Conservation (phyloP, 805 yeast species). For the Ogataea angusta region DNA sequence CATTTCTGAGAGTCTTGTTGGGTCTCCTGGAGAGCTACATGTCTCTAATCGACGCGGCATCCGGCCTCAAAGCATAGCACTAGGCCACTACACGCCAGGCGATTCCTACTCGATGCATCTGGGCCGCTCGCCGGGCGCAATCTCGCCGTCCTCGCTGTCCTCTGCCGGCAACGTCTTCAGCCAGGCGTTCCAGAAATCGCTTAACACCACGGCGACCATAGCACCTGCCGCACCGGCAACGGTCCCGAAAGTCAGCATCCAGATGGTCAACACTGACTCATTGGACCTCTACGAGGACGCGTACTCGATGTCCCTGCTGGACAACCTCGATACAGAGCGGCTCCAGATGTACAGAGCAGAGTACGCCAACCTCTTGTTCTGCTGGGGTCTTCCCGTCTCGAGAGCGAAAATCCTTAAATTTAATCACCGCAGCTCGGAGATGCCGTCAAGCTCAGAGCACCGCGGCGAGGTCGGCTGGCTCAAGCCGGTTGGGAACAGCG, state of each 20-base stretch:
- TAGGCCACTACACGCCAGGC: slow-evolving; percentile 3
- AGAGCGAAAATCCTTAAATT: slow-evolving; percentile 75
- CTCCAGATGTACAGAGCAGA: slow-evolving; percentile 51
- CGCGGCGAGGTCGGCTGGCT: slow-evolving; percentile 31
- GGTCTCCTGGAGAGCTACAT: slow-evolving; percentile 29
- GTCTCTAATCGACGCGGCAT: slow-evolving; percentile 29
- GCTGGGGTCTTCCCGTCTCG: slow-evolving; percentile 83
- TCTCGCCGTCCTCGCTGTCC: slow-evolving; percentile 18
- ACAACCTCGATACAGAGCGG: slow-evolving; percentile 35
- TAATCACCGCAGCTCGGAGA: slow-evolving; percentile 37
- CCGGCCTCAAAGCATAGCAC: slow-evolving; percentile 15
- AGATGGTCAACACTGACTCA: slow-evolving; percentile 43
- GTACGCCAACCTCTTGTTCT: slow-evolving; percentile 72
- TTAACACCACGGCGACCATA: not conserved
- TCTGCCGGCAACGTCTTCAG: slow-evolving; percentile 23
- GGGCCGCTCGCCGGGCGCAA: slow-evolving; percentile 9
- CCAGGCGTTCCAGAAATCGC: slow-evolving; percentile 23
- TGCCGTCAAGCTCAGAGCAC: slow-evolving; percentile 21
- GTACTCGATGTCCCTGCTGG: slow-evolving; percentile 39
- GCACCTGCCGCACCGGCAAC: not conserved
- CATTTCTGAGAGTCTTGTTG: slow-evolving; percentile 23
- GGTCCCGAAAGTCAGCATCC: slow-evolving; percentile 38
- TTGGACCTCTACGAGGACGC: slow-evolving; percentile 45
- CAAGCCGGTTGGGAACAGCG: slow-evolving; percentile 13
- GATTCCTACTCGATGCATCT: slow-evolving; percentile 9